Evolutionary conservation across 2,329 filamentous ascomycete genomes (phyloP).

Genomic region (Penicillium capsulatum): DNA sequence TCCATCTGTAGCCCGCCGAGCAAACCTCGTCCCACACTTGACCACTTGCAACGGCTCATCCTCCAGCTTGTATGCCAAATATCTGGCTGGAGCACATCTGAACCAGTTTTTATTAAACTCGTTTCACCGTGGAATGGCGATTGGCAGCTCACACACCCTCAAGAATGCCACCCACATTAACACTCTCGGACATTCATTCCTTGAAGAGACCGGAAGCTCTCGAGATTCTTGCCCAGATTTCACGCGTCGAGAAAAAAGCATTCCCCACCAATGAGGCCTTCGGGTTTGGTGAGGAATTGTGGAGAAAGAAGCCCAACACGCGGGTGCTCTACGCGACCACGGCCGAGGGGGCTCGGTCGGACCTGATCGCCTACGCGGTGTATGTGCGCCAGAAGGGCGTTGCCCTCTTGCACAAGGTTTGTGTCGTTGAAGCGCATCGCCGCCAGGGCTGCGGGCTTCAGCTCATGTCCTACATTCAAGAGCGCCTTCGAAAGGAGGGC

Average conservation of each 20-base stretch:
- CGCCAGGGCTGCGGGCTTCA: constrained; percentile 45
- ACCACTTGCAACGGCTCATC: too few species aligned
- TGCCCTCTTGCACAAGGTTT: constrained; percentile 51
- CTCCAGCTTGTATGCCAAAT: too few species aligned
- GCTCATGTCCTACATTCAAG: constrained; percentile 44
- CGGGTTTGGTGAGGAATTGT: constrained; percentile 45
- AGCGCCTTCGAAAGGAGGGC: constrained; percentile 44
- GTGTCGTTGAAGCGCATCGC: constrained; percentile 46
- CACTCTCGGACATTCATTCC: constrained; percentile 38
- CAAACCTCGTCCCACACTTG: too few species aligned
- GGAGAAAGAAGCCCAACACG: constrained; percentile 48
- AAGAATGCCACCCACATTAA: constrained; percentile 17
- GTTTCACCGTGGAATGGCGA: not conserved
- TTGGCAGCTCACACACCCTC: not conserved
- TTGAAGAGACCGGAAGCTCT: constrained; percentile 33
- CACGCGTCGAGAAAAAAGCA: constrained; percentile 47
- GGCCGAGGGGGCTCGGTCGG: constrained; percentile 11
- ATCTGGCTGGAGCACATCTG: too few species aligned
- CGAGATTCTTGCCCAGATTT: constrained; percentile 34
- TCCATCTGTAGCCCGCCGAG: too few species aligned
- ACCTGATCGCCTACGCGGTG: constrained; percentile 46
- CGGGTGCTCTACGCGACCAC: constrained; percentile 38
- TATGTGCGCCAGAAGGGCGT: constrained; percentile 44
- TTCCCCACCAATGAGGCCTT: constrained; percentile 52
- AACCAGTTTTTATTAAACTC: too few species aligned